phyloP scores from a whole-genome alignment of 345 rosid genomes.

The Fremontodendron californicum region DNA sequence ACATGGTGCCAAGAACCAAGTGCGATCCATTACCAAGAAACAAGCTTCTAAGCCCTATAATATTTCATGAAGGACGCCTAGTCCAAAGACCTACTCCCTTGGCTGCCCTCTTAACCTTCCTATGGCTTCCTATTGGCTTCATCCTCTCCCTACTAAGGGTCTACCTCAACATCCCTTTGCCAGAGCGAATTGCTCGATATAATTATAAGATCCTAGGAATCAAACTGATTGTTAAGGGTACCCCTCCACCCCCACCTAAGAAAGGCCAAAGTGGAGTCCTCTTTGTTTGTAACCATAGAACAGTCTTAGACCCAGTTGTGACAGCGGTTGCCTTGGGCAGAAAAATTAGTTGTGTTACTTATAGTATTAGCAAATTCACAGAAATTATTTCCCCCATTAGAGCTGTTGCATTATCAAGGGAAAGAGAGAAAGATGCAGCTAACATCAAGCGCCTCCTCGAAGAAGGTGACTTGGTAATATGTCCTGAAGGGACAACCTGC shows the following conservation, averaged over 20 bases:
- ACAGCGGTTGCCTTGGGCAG: constrained; percentile 76
- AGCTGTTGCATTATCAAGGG: constrained; percentile 81
- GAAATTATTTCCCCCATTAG: constrained; percentile 83
- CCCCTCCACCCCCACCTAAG: constrained; percentile 65
- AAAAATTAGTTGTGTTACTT: constrained; percentile 85
- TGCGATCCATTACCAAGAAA: constrained; percentile 62
- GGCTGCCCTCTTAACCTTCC: constrained; percentile 52
- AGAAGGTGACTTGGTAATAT: constrained; percentile 85
- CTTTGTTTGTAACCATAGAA: constrained; percentile 83
- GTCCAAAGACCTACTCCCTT: constrained; percentile 64
- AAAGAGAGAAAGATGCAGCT: constrained; percentile 69
- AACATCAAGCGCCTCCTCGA: constrained; percentile 64
- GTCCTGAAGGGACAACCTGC: constrained; percentile 96
- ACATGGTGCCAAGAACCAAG: constrained; percentile 54
- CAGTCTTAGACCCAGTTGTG: constrained; percentile 70
- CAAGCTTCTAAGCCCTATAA: constrained; percentile 62
- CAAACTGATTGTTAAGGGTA: constrained; percentile 47
- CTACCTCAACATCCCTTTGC: constrained; percentile 56
- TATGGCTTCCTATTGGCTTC: constrained; percentile 65
- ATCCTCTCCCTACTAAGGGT: constrained; percentile 49
- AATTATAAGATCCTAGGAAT: constrained; percentile 55
- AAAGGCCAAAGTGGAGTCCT: constrained; percentile 74
- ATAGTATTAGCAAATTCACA: constrained; percentile 77
- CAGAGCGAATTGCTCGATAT: constrained; percentile 53
- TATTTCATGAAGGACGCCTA: constrained; percentile 65